Base-by-base conservation (phyloP, 345 rosid genomes). In the Gossypium sturtianum region DNA sequence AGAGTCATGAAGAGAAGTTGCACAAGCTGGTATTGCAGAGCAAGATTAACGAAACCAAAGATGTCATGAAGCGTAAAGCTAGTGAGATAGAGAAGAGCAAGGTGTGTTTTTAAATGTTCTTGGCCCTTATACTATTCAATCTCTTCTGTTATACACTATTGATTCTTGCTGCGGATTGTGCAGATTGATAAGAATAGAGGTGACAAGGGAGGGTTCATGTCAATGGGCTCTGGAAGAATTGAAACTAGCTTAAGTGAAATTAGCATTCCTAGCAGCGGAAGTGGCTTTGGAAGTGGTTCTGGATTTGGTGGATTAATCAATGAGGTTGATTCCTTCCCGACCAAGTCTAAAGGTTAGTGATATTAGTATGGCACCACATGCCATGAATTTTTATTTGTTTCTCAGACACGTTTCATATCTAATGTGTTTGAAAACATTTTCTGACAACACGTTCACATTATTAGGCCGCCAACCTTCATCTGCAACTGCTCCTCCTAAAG, bases 81-180 rank as follows among this genome's bases (percentile, higher is more conserved):
- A 93, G 87, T 83, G 98, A 95, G 81, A 95, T 95, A 86, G 98
- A 93, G 84, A 93, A 93, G 83, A 95, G 92, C 94, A 95, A 93
- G 98, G 99, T 91, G 85, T 45, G n/a, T 57, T 76, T 54, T 22
- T 1, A 20, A 34, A 29, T 76, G 12, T 56, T 44, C 1, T 17
- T 75, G 74, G 74, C 64, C 58, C 19, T 7, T 79, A 13, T 49
- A 44, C 34, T 75, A 25, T 58, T 61, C 9, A 19, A 12, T 41
- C 20, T 29, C 51, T 77, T 73, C 1, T 72, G 15, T 15, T 56
- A 15, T 54, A 70, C 62, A 66, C 47, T 67, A 19, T 22, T 82
- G 67, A 64, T 76, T 62, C 60, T 64, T 77, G 43, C 25, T 54
- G 51, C 72, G 22, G 41, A 23, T 64, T 70, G 51, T 78, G 80